Conservation (phyloP, 345 rosid genomes). For the Jatropha curcas region DNA sequence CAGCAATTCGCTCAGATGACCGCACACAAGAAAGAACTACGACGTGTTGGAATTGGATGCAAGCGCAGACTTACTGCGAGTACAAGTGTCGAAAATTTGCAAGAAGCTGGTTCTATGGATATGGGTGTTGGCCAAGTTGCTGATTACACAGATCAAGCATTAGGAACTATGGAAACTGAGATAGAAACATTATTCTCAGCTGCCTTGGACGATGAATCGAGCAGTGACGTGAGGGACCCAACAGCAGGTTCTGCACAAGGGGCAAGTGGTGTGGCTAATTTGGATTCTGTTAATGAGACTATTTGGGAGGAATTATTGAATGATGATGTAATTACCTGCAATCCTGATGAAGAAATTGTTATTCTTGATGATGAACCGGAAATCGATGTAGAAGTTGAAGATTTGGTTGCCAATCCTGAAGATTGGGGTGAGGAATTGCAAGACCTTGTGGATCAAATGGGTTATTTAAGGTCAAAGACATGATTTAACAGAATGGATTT, state of each 20-base stretch:
- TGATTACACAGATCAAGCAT: constrained; percentile 19
- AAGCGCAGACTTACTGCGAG: constrained; percentile 59
- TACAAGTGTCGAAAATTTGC: constrained; percentile 47
- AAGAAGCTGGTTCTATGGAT: constrained; percentile 23
- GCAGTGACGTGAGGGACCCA: constrained; percentile 29
- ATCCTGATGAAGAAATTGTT: constrained; percentile 38
- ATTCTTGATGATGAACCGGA: constrained; percentile 34
- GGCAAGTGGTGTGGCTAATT: constrained; percentile 14
- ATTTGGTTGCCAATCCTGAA: constrained; percentile 40
- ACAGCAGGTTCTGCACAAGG: constrained; percentile 20
- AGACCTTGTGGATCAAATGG: constrained; percentile 71
- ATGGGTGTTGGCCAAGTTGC: constrained; percentile 17
- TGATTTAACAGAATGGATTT: constrained; percentile 22
- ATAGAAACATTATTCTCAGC: constrained; percentile 53
- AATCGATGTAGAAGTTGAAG: constrained; percentile 53
- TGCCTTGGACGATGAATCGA: constrained; percentile 49
- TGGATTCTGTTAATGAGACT: constrained; percentile 35
- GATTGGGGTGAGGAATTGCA: constrained; percentile 63
- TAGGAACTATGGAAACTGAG: constrained; percentile 35
- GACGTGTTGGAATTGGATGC: constrained; percentile 44
- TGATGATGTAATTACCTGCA: constrained; percentile 39
- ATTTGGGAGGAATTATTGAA: constrained; percentile 48
- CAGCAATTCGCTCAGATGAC: constrained; percentile 45
- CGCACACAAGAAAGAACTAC: constrained; percentile 35
- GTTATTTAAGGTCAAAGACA: constrained; percentile 53